Percentiles rank a stretch among this genome's conserved stretches.
Conservation (phyloP, 2,329 filamentous ascomycete species). For the Talaromyces sp. region DNA sequence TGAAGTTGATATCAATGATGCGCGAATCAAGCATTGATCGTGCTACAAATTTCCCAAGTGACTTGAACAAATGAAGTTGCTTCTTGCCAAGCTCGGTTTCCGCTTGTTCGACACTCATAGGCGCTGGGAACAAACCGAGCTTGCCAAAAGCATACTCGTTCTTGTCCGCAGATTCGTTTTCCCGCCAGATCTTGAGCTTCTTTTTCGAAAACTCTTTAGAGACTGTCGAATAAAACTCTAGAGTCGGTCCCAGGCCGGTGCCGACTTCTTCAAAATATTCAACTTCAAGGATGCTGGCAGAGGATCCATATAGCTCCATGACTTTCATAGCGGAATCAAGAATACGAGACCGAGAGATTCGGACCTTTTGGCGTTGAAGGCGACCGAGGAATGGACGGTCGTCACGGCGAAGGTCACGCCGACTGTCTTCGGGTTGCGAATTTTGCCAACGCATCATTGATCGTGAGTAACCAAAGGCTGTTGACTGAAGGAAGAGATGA, state of each 20-base stretch:
- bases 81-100: conserved; percentile 75
- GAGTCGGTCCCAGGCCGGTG: conserved; percentile 86
- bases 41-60: conserved; percentile 94
- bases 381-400: conserved; percentile 87
- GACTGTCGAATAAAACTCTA: conserved; percentile 97
- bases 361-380: conserved; percentile 93
- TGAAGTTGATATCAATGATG: conserved; percentile 96
- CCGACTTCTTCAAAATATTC: conserved; percentile 99
- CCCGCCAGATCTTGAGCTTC: conserved; percentile 94
- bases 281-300: conserved; percentile 90
- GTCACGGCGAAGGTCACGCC: conserved; percentile 76
- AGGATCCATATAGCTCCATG: conserved; percentile 97
- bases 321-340: conserved; percentile 96
- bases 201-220: conserved; percentile 97
- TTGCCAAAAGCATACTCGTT: conserved; percentile 81
- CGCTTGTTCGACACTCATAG: conserved; percentile 74
- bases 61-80: conserved; percentile 81
- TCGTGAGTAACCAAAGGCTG: conserved; percentile 93
- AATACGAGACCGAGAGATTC: conserved; percentile 90
- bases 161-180: conserved; percentile 66
- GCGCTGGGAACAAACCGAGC: conserved; percentile 84
- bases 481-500: conserved; percentile 94
- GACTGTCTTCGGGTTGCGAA: conserved; percentile 73
- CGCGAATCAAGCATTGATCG: conserved; percentile 97
- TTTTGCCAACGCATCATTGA: conserved; percentile 99